Evolutionary conservation across 768 basidiomycete genomes (phyloP).

Genomic region (Chalciporus pseudorubinellus): DNA sequence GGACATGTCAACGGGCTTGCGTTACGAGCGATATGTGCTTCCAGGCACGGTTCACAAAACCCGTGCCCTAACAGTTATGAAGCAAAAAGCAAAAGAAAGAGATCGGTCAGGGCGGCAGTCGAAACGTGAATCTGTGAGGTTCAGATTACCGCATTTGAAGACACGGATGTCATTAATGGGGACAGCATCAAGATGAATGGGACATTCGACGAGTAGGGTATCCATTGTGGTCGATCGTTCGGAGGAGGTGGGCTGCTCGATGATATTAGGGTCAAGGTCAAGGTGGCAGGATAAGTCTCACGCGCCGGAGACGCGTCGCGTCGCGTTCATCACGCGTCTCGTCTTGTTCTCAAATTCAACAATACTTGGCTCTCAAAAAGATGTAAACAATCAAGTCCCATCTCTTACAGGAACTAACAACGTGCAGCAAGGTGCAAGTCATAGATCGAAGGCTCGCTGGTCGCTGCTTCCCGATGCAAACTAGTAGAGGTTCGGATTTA

Average conservation of each 20-base stretch:
- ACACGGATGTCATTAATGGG: slow-evolving; percentile 26
- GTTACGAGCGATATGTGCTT: slow-evolving; percentile 17
- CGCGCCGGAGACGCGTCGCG: background rate
- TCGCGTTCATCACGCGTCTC: too few relatives aligned
- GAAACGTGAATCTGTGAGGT: background rate
- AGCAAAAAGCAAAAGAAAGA: slow-evolving; percentile 9
- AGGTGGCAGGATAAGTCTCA: background rate
- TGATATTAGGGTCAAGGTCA: background rate
- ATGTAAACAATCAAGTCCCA: too few relatives aligned
- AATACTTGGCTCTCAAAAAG: too few relatives aligned
- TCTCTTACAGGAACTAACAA: too few relatives aligned
- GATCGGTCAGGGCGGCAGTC: slow-evolving; percentile 10
- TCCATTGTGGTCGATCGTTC: slow-evolving; percentile 9
- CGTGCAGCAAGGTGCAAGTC: too few relatives aligned
- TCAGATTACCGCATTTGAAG: slow-evolving; percentile 30
- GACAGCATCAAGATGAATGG: slow-evolving; percentile 31
- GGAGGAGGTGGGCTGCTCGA: background rate
- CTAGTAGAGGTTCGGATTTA: too few relatives aligned
- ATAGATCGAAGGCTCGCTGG: too few relatives aligned
- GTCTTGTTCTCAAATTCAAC: too few relatives aligned
- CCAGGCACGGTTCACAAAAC: slow-evolving; percentile 31
- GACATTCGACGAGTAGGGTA: slow-evolving; percentile 29
- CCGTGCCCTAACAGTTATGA: slow-evolving; percentile 26
- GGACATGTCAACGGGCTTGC: slow-evolving; percentile 20
- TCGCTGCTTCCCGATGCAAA: too few relatives aligned